These are phyloP conservation scores for Aspergillus bertholletiae DNA, from an alignment of 495 filamentous ascomycete genomes.

Conservation along the genomic window DNA sequence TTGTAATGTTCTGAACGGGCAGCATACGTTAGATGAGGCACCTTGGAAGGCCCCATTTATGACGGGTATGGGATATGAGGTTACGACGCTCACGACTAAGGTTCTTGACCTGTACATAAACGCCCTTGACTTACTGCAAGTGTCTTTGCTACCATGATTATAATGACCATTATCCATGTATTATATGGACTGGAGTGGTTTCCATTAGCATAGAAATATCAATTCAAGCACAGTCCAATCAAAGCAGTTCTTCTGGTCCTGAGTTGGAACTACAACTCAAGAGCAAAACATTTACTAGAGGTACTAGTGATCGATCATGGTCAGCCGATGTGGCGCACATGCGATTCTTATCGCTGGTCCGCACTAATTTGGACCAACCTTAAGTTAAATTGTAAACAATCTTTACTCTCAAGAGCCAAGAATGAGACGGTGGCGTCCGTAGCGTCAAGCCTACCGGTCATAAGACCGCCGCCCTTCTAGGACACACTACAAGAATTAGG, in stretches of 20 bases:
- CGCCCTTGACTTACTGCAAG: not conserved
- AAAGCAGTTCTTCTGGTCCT: no score
- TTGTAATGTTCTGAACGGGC: constrained; percentile 17
- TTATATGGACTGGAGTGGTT: not conserved
- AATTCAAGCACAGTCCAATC: not conserved
- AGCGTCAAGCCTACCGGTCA: not conserved
- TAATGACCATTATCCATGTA: not conserved
- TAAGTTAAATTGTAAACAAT: not conserved
- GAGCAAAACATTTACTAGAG: no score
- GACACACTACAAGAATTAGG: not conserved
- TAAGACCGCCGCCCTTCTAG: not conserved
- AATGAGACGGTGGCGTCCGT: not conserved
- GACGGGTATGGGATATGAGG: constrained; percentile 7
- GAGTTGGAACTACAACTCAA: no score
- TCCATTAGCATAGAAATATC: not conserved
- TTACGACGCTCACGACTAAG: constrained; percentile 5
- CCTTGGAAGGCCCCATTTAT: not conserved
- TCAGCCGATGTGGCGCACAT: no score
- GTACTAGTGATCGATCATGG: no score
- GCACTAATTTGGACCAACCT: not conserved
- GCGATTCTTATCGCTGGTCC: no score
- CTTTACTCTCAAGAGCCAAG: not conserved
- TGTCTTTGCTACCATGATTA: not conserved
- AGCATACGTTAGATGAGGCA: not conserved
- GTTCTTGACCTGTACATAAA: constrained; percentile 2